A percentile compares a stretch with the other conserved stretches of the same genome.
Evolutionary conservation across 2,329 filamentous ascomycete genomes (phyloP).

Genomic region (Fusarium phyllophilum): DNA sequence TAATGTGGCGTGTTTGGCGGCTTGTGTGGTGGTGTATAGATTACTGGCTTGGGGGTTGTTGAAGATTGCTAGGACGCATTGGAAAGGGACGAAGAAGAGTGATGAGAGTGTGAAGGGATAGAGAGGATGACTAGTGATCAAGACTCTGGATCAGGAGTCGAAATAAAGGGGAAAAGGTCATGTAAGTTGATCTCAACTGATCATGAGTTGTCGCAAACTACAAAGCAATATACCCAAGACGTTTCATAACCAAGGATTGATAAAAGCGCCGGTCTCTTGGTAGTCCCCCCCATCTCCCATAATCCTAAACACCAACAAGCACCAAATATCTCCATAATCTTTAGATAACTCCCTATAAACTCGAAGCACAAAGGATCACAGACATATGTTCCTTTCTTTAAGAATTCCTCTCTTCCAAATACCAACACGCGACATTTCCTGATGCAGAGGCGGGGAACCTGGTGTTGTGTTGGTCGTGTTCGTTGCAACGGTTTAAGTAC

Average conservation of each 20-base stretch:
- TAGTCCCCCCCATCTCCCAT: not conserved
- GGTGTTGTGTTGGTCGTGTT: not conserved
- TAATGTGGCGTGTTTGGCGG: constrained; percentile 71
- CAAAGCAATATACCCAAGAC: too few relatives aligned
- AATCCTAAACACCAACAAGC: not conserved
- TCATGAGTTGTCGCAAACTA: not conserved
- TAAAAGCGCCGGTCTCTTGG: rapidly evolving
- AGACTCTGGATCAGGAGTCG: rapidly evolving
- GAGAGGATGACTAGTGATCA: too few relatives aligned
- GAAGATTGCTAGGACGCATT: constrained; percentile 63
- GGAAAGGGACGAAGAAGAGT: constrained; percentile 51
- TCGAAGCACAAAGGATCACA: rapidly evolving
- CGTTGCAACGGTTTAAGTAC: not conserved
- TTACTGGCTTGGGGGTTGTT: constrained; percentile 70
- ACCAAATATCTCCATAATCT: rapidly evolving
- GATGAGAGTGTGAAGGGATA: constrained; percentile 28
- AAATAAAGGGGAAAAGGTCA: not conserved
- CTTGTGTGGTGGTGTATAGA: constrained; percentile 72
- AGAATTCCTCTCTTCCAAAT: rapidly evolving
- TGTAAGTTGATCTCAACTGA: not conserved
- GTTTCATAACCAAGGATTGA: not conserved
- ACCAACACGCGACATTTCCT: not conserved
- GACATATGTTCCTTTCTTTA: rapidly evolving
- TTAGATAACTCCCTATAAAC: rapidly evolving
- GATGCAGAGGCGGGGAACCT: not conserved